phyloP scores from a whole-genome alignment of 768 basidiomycete genomes.

The Phaffia tasmanica region DNA sequence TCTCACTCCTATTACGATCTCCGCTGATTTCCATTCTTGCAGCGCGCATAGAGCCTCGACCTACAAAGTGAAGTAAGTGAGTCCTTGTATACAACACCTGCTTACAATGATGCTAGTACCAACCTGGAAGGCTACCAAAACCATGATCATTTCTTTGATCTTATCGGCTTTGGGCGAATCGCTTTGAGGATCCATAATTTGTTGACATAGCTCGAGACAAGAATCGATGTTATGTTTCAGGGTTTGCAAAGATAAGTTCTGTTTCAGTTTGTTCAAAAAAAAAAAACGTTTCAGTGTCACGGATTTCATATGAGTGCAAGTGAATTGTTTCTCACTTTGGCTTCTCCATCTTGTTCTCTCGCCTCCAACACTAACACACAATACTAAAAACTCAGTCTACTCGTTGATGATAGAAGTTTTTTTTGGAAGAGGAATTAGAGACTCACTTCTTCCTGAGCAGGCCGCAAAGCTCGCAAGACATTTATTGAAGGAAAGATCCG shows the following conservation, averaged over 20 bases:
- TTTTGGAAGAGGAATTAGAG: not conserved
- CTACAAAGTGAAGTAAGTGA: not conserved
- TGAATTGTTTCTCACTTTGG: not conserved
- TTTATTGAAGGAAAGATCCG: not conserved
- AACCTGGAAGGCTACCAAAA: conserved; percentile 6
- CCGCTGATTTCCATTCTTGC: conserved; percentile 6
- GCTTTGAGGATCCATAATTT: too few species aligned
- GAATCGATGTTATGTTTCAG: too few species aligned
- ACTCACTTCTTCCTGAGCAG: conserved; percentile 5
- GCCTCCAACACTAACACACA: conserved; percentile 3
- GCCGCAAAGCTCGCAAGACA: conserved; percentile 9
- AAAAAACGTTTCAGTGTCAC: too few species aligned
- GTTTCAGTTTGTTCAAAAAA: too few species aligned
- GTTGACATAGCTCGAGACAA: too few species aligned
- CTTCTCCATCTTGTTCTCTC: conserved; percentile 1
- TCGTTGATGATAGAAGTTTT: not conserved
- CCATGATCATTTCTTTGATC: conserved; percentile 8
- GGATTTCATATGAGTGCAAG: too few species aligned
- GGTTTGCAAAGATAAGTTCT: too few species aligned
- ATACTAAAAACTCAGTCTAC: too few species aligned
- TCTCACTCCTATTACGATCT: not conserved
- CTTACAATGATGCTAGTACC: not conserved
- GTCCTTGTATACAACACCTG: not conserved
- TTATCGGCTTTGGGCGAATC: not conserved
- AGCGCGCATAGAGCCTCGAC: conserved; percentile 12